Evolutionary conservation across 495 filamentous ascomycete genomes (phyloP).

Genomic region (Melanomma pulvis-pyrius): DNA sequence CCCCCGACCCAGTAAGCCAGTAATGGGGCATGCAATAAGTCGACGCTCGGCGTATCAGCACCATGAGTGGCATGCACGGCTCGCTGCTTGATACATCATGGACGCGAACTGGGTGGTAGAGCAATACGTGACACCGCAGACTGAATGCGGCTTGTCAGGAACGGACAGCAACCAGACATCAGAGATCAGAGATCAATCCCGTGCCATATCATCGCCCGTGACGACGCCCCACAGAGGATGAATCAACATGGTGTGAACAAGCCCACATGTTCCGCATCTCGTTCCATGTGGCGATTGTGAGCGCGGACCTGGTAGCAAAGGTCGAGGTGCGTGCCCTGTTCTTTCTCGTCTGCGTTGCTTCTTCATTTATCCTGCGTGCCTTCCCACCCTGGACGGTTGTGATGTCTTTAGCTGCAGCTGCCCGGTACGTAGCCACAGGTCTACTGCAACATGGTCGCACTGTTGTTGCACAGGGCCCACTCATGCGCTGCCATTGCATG

Average conservation of each 20-base stretch:
- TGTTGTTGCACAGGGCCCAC: background rate
- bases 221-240: background rate
- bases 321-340: slow-evolving; percentile 20
- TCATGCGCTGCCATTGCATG: background rate
- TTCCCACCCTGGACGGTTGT: background rate
- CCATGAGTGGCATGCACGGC: background rate
- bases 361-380: background rate
- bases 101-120: background rate
- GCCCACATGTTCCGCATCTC: too few species aligned
- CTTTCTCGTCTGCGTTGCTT: slow-evolving; percentile 4
- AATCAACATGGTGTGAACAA: background rate
- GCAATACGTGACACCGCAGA: background rate
- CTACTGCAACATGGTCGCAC: background rate
- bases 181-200: background rate
- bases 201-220: slow-evolving; percentile 5
- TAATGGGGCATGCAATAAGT: slow-evolving; percentile 20
- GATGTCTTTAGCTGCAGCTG: background rate
- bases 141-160: background rate
- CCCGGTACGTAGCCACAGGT: background rate
- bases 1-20: slow-evolving; percentile 10
- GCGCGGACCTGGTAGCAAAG: background rate
- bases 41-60: slow-evolving; percentile 15
- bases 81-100: background rate
- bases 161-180: background rate
- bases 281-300: background rate